A percentile compares a stretch with the other conserved stretches of the same genome.
Conservation (phyloP, 2,329 filamentous ascomycete species). For the Bipolaris gigantea region DNA sequence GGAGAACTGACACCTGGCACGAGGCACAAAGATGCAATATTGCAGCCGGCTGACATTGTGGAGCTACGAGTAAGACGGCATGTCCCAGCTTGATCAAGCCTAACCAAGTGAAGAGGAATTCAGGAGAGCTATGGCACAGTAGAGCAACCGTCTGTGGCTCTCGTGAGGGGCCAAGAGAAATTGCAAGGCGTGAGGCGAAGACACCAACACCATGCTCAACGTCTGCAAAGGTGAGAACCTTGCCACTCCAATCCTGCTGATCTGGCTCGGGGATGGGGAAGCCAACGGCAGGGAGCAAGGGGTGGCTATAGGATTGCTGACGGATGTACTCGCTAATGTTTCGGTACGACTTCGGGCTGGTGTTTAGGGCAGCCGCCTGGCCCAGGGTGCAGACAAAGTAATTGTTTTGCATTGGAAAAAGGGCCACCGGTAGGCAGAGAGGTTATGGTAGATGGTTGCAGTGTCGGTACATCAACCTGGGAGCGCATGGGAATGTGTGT, state of each 20-base stretch:
- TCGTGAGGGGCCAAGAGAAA: constrained; percentile 13
- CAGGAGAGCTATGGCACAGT: constrained; percentile 58
- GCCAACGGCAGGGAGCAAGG: constrained; percentile 53
- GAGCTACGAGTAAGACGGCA: constrained; percentile 60
- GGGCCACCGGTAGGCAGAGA: background rate
- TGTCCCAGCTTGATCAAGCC: constrained; percentile 60
- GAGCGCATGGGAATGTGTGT: background rate
- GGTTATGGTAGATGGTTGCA: background rate
- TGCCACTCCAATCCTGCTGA: constrained; percentile 27
- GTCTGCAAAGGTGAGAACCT: constrained; percentile 44
- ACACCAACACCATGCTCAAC: constrained; percentile 39
- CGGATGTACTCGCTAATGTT: constrained; percentile 57
- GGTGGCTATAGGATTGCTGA: constrained; percentile 47
- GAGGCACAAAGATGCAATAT: constrained; percentile 57
- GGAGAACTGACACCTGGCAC: constrained; percentile 49
- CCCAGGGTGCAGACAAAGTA: constrained; percentile 66
- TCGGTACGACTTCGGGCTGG: constrained; percentile 42
- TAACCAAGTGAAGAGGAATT: constrained; percentile 64
- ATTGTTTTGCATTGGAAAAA: constrained; percentile 42
- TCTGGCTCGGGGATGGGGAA: constrained; percentile 47
- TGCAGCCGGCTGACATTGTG: constrained; percentile 51
- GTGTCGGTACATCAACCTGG: background rate
- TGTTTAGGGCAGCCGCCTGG: constrained; percentile 51
- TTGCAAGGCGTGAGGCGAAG: constrained; percentile 41
- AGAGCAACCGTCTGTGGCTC: constrained; percentile 52